Evolutionary conservation across 352 stramenopile genomes (phyloP), one percentile per base, ranked within the genome.

Genomic region (Plasmopara viticola): DNA sequence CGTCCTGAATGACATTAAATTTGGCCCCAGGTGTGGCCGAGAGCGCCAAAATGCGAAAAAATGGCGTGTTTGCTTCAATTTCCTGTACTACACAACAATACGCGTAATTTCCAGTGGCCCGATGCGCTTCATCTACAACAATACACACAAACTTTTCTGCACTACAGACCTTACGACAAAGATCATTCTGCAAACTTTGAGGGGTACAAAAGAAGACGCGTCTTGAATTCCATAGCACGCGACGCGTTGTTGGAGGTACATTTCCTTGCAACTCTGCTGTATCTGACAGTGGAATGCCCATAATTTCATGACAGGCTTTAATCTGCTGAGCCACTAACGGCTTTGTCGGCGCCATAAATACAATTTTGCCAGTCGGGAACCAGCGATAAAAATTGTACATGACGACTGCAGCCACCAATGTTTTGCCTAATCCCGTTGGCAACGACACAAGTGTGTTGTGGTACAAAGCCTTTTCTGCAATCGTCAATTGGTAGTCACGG

Each of bases 371-470:
- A 6, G 62, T 70, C 6, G 96, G 95, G 68, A 98, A 99, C 96
- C 96, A 99, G 5, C 95, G 80, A 66, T 98, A 98, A 61, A 95
- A 99, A 80, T 99, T 99, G 78, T 98, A 99, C 94, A 99, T 99
- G 35, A 99, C 96, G 3, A 99, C 96, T 6, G 96, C 95, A 31
- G 97, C 97, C 65, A 99, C 98, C 7, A 99, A 74, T 9, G 97
- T 99, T 71, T 99, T 99, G n/a, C 97, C 97, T 10, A 99, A 71
- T 14, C 97, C 97, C 4, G 97, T 99, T 0, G 97, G 97, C 4
- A 99, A 70, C n/a, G 86, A 95, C 34, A 99, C 96, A 13, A 99
- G 79, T 33, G 97, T 99, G 70, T 99, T 99, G 41, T 95, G 73
- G 35, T 98, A 95, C 35, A 99, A 65, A 0, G 92, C 86, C 30